Base-by-base conservation (phyloP, 306 rosid species). In the Vachellia pachyceras region DNA sequence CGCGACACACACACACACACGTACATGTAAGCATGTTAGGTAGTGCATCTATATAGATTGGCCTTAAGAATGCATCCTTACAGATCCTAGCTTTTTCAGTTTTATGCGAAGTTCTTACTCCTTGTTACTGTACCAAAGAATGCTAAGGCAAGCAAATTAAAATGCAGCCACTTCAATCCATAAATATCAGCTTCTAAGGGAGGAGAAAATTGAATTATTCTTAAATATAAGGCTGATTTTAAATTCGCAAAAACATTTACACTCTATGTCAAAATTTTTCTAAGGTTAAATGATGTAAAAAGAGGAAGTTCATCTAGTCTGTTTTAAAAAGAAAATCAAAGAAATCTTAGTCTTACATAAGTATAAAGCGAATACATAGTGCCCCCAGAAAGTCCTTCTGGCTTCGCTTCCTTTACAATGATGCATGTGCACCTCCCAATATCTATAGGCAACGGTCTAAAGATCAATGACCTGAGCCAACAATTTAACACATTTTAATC, bases 341-440 rank as follows among this genome's bases (percentile, higher is more conserved):
- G 69, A 76, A 50, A 72, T 37, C 88, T 84, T 79, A 35, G 67
- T 29, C 90, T 87, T 83, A 92, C 97, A 78, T 91, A 87, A 77
- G 99, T 95, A 41, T 87, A 89, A 52, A 95, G 96, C 72, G 98
- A 89, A 87, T 89, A 95, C 71, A 95, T 61, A 79, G 89, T 81
- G 29, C 88, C 95, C 25, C 90, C 88, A 52, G 86, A 66, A 10
- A 86, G 75, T 63, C 87, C 94, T 49, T 88, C 86, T 1, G 95
- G 85, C 0, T 73, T 74, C 36, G 90, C 81, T 80, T 95, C 99
- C 87, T 90, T 93, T 69, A 90, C 89, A 80, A 95, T 89, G 10
- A 95, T 89, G 79, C 97, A 91, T 1, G 97, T 93, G 76, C 97
- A 95, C 75, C 78, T 88, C 77, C 99, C 99, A 22, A 93, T 86